Evolutionary conservation across 75 land plant species (phyloP), one percentile per base, ranked within the genome.

Genomic region (Adiantum capillusveneris): DNA sequence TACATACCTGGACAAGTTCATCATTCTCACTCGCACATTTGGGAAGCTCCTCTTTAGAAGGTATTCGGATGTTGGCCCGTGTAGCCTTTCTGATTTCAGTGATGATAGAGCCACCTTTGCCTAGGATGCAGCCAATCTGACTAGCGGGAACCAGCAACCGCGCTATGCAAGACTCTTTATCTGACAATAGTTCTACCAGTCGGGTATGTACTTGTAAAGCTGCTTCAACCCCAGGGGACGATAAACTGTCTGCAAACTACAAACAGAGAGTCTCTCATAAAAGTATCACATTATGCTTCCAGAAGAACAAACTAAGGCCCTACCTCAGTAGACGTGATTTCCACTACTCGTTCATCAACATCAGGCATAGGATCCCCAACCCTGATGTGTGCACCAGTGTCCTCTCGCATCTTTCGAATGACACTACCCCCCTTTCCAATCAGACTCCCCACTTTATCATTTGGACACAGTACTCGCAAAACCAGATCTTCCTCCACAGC

Each of bases 401-500:
- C 88, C 64, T 72, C 53, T 36, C 83, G 79, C 59, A 88, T 70
- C 0, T 53, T 39, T 56, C 61, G 82, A 11, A 88, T 62, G 48
- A 88, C 64, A 60, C 58, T 49, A 12, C 94, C 94, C 25, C 80
- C 89, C 63, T 85, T 88, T 63, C 94, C 94, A 45, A 88, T 88
- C 18, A 85, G 49, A 52, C 81, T 74, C 45, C 94, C 94, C 27
- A 85, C 70, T 63, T 75, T 77, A 1, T 79, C 86, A 62, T 66
- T 70, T 22, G 61, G 58, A 54, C 94, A 88, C 62, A 88, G 72
- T 36, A 88, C 50, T 21, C 90, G 69, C 53, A 79, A 74, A 22
- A 63, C 59, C 13, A 88, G 36, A 2, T 71, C 58, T 30, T 80
- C 86, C 22, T 67, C 72, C 30, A 59, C 14, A 53, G 56, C 31